A percentile compares a stretch with the other conserved stretches of the same genome.
phyloP scores from a whole-genome alignment of 2,329 filamentous ascomycete species.

The Cladosporium halotolerans region DNA sequence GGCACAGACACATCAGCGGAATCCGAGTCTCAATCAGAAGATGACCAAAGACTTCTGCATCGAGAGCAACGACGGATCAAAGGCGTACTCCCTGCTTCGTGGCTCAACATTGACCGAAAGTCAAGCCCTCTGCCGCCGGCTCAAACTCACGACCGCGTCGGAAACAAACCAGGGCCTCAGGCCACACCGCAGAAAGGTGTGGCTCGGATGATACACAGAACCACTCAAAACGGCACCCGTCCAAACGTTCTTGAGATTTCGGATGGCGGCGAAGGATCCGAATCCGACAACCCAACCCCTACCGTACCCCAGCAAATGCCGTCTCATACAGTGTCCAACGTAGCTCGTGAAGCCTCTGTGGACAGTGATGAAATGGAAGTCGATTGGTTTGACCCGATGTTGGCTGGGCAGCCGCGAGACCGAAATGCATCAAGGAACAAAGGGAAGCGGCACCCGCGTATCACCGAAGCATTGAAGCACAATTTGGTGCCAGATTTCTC shows the following conservation, averaged over 20 bases:
- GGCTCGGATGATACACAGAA: slow-evolving; percentile 15
- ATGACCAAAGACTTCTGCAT: slow-evolving; percentile 28
- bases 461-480: slow-evolving; percentile 31
- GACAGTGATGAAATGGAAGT: slow-evolving; percentile 34
- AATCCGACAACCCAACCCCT: neutral
- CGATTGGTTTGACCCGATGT: slow-evolving; percentile 39
- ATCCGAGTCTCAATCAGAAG: slow-evolving; percentile 24
- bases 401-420: slow-evolving; percentile 20
- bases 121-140: slow-evolving; percentile 12
- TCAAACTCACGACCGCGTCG: neutral
- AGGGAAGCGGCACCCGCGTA: slow-evolving; percentile 32
- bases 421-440: slow-evolving; percentile 14
- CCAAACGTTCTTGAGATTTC: slow-evolving; percentile 1
- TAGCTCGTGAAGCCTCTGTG: no score
- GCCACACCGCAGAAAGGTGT: slow-evolving; percentile 24
- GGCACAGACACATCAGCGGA: slow-evolving; percentile 12
- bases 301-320: neutral
- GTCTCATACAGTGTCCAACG: neutral
- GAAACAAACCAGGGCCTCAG: slow-evolving; percentile 13
- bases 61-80: slow-evolving; percentile 38
- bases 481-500: slow-evolving; percentile 13
- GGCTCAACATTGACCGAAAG: slow-evolving; percentile 42
- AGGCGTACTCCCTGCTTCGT: slow-evolving; percentile 46
- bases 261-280: neutral
- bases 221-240: neutral